Percentiles rank a stretch among this genome's conserved stretches.
phyloP scores from a whole-genome alignment of 2,329 filamentous ascomycete species.

The Fonsecaea pedrosoi region DNA sequence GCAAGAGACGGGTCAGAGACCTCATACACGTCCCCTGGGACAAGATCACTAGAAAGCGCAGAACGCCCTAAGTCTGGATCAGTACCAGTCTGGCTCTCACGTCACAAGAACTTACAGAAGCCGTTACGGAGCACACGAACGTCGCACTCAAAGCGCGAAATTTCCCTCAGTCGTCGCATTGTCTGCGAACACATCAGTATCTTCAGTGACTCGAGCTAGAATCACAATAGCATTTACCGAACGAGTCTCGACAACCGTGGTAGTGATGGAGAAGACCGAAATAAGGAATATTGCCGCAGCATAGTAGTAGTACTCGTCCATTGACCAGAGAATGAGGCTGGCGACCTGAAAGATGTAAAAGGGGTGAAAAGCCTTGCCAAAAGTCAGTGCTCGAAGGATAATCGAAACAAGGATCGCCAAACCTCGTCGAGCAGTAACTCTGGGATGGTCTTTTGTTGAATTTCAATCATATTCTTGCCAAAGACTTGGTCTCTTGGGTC shows the following conservation, averaged over 20 bases:
- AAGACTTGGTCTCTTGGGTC: slow-evolving; percentile 84
- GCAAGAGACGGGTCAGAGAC: slow-evolving; percentile 88
- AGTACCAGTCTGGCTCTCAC: background rate
- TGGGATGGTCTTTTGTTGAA: slow-evolving; percentile 82
- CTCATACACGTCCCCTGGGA: slow-evolving; percentile 96
- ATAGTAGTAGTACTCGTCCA: slow-evolving; percentile 98
- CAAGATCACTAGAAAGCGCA: slow-evolving; percentile 82
- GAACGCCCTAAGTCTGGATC: slow-evolving; percentile 69
- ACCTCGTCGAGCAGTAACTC: slow-evolving; percentile 91
- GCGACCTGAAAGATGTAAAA: slow-evolving; percentile 99
- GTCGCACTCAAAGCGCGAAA: slow-evolving; percentile 94
- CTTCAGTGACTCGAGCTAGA: slow-evolving; percentile 21
- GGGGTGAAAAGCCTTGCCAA: slow-evolving; percentile 79
- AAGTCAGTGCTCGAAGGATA: slow-evolving; percentile 23
- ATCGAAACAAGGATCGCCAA: slow-evolving; percentile 35
- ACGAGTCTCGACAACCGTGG: slow-evolving; percentile 88
- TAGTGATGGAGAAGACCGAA: slow-evolving; percentile 87
- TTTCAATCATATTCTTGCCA: slow-evolving; percentile 87
- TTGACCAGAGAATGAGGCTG: slow-evolving; percentile 89
- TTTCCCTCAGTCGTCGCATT: slow-evolving; percentile 86
- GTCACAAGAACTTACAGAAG: slow-evolving; percentile 70
- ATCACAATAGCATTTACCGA: slow-evolving; percentile 61
- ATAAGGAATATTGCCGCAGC: slow-evolving; percentile 93
- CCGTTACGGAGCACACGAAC: slow-evolving; percentile 91
- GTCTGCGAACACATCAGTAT: slow-evolving; percentile 60